These are phyloP conservation scores for Bolboschoenus planiculmis DNA, from an alignment of 176 grass and related monocot species.

Conservation along the genomic window DNA sequence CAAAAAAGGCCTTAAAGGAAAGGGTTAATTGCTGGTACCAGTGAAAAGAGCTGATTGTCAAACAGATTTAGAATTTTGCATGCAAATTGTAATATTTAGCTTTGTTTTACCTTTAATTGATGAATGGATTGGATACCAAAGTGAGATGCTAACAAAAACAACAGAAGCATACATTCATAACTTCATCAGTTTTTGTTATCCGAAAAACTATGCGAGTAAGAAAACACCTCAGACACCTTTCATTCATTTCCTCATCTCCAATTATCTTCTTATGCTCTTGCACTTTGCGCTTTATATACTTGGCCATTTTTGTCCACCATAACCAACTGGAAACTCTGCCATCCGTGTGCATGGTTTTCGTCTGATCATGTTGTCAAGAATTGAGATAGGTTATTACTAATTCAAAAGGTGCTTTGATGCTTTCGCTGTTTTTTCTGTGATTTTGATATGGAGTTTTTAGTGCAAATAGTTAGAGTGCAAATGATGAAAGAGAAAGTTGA, in stretches of 20 bases:
- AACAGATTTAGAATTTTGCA: neutral
- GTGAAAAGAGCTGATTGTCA: neutral
- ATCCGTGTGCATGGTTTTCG: neutral
- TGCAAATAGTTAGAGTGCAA: neutral
- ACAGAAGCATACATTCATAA: neutral
- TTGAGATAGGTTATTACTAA: neutral
- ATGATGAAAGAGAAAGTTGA: neutral
- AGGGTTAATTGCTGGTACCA: neutral
- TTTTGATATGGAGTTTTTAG: neutral
- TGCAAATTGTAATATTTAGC: neutral
- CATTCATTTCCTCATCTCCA: neutral
- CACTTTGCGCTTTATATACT: neutral
- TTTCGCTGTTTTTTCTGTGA: neutral
- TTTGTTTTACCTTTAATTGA: neutral
- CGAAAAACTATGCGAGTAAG: neutral
- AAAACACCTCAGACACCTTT: neutral
- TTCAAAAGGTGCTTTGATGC: neutral
- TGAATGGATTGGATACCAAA: neutral
- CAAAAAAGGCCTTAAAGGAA: neutral
- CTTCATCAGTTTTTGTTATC: neutral
- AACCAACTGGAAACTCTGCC: conserved; percentile 5
- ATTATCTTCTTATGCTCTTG: conserved; percentile 11
- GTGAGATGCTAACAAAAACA: neutral
- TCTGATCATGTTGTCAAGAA: neutral
- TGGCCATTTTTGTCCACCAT: conserved; percentile 23